Evolutionary conservation across 495 filamentous ascomycete genomes (phyloP), one percentile per base, ranked within the genome.

Genomic region (Talaromyces thailandensis): DNA sequence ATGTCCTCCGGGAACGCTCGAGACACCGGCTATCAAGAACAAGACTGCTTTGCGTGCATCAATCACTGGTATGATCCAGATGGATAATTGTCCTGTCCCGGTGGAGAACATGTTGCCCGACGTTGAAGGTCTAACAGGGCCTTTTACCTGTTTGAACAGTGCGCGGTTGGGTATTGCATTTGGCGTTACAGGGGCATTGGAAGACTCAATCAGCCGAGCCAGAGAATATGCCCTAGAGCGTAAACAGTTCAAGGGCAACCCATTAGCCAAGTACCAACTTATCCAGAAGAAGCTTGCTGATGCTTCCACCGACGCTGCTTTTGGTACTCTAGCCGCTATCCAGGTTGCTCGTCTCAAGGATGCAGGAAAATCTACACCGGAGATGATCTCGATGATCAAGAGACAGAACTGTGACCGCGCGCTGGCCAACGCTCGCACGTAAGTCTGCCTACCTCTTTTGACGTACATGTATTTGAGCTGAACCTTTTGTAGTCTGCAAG

Each of bases 361-460:
- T 69, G 84, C 89, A 68, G 92, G 93, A 16, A 88, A 91, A 73
- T 82, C 82, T 25, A 86, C 89, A 2, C 93, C 94, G 8, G 95
- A 98, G 76, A 97, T 97, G 95, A 95, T 98, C 68, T 93, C 88
- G 45, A 95, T 98, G 91, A 86, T 97, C 69, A 98, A 98, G 80
- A 82, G 94, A 65, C 93, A 98, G 78, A 98, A 98, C 73, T 98
- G 95, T 76, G 94, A 98, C 73, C 82, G 88, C 40, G 93, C 94
- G 16, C 76, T 98, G 67, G 75, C 83, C 12, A 91, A 93, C 68
- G 85, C 93, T 29, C 82, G 94, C 62, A 80, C 82, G 85, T 86
- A 77, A 66, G 85, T 75, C n/a, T 57, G 63, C 8, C 23, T 56
- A 3, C 53, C 56, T 12, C 23, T 43, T 26, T 58, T 58, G 55